Conservation (phyloP, 2,329 filamentous ascomycete species). For the Coleophoma cylindrospora region DNA sequence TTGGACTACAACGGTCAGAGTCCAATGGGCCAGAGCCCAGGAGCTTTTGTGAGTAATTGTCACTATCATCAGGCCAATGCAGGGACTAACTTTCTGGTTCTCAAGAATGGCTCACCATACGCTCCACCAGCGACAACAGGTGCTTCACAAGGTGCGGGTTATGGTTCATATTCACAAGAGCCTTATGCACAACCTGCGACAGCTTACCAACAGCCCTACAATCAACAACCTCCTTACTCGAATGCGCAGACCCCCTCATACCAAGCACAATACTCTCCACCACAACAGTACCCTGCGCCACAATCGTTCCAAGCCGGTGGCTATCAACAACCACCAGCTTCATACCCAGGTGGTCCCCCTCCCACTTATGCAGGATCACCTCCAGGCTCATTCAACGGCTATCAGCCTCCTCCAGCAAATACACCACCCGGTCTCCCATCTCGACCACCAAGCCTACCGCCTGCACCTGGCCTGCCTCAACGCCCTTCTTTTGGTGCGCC, state of each 20-base stretch:
- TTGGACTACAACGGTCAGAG: slow-evolving; percentile 30
- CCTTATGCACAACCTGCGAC: slow-evolving; percentile 29
- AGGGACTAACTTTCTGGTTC: slow-evolving; percentile 8
- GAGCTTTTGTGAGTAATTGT: slow-evolving; percentile 50
- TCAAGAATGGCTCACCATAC: slow-evolving; percentile 26
- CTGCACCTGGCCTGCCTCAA: slow-evolving; percentile 52
- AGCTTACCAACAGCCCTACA: slow-evolving; percentile 35
- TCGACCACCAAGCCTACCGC: slow-evolving; percentile 48
- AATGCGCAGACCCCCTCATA: slow-evolving; percentile 24
- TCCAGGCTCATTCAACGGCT: slow-evolving; percentile 34
- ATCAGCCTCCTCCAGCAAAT: slow-evolving; percentile 33
- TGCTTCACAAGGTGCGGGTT: slow-evolving; percentile 24
- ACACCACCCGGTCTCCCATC: slow-evolving; percentile 38
- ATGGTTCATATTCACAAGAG: slow-evolving; percentile 28
- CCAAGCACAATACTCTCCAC: slow-evolving; percentile 26
- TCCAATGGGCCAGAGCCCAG: slow-evolving; percentile 46
- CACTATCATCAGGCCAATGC: neutral
- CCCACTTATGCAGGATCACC: slow-evolving; percentile 32
- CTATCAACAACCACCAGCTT: slow-evolving; percentile 20
- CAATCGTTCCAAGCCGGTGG: slow-evolving; percentile 24
- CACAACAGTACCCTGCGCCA: slow-evolving; percentile 23
- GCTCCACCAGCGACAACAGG: slow-evolving; percentile 20
- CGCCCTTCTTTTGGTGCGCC: slow-evolving; percentile 50
- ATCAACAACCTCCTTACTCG: slow-evolving; percentile 28
- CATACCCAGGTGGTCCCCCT: slow-evolving; percentile 23